These are phyloP conservation scores for Lentinula aciculospora DNA, from an alignment of 768 basidiomycete genomes.

Conservation along the genomic window DNA sequence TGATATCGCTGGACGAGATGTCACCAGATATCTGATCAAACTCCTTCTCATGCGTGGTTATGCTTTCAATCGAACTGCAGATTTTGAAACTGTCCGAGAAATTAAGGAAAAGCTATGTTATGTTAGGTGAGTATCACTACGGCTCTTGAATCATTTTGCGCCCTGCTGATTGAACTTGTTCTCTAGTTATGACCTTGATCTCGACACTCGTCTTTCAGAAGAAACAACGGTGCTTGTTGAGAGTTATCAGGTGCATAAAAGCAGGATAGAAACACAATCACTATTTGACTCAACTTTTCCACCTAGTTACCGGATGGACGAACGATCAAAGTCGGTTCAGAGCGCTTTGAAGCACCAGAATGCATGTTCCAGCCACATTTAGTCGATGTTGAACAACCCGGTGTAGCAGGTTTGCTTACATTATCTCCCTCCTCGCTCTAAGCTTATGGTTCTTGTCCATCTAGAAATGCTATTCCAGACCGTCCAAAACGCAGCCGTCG, in stretches of 20 bases:
- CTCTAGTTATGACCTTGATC: conserved; percentile 88
- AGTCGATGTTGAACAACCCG: conserved; percentile 95
- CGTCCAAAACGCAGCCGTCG: conserved; percentile 87
- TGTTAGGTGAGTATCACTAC: conserved; percentile 69
- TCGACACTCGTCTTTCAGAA: conserved; percentile 88
- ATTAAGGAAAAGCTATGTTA: conserved; percentile 99
- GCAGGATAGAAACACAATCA: not conserved
- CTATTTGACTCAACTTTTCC: conserved; percentile 2
- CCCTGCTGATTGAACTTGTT: conserved; percentile 3
- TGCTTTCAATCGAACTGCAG: conserved; percentile 98
- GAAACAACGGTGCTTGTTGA: conserved; percentile 97
- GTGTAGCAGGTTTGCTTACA: conserved; percentile 73
- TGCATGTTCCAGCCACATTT: conserved; percentile 99
- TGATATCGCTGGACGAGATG: conserved; percentile 97
- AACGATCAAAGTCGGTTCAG: conserved; percentile 94
- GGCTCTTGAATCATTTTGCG: not conserved
- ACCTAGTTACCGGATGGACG: conserved; percentile 89
- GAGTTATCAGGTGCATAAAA: conserved; percentile 75
- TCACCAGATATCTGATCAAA: conserved; percentile 98
- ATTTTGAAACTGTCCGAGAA: conserved; percentile 97
- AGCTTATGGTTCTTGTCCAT: not conserved
- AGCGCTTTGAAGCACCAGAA: conserved; percentile 98
- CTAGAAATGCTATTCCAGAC: conserved; percentile 95
- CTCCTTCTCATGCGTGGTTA: conserved; percentile 99
- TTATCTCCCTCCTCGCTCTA: not conserved